These are phyloP conservation scores for Parascedosporium putredinis DNA, from an alignment of 2,329 filamentous ascomycete species.

Conservation along the genomic window DNA sequence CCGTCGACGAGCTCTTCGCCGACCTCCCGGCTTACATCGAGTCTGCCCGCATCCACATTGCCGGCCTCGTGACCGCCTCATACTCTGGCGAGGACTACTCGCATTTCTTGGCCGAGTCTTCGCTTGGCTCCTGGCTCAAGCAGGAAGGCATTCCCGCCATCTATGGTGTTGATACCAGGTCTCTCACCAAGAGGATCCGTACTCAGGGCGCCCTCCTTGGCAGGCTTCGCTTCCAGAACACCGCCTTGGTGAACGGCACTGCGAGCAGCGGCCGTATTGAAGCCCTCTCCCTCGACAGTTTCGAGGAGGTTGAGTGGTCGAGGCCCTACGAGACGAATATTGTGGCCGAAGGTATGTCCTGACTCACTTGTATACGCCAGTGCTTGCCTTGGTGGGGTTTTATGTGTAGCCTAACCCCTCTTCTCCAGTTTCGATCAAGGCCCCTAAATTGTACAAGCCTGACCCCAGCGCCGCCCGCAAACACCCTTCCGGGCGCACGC, in stretches of 20 bases:
- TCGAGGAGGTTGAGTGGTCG: constrained; percentile 76
- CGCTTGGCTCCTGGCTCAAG: constrained; percentile 89
- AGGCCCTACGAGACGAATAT: constrained; percentile 91
- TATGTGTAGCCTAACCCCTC: constrained; percentile 22
- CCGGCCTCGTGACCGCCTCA: constrained; percentile 79
- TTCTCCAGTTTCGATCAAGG: constrained; percentile 69
- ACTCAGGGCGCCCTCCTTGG: constrained; percentile 95
- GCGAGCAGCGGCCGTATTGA: constrained; percentile 17
- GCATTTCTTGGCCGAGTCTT: constrained; percentile 84
- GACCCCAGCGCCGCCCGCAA: constrained; percentile 60
- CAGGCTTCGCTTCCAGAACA: constrained; percentile 62
- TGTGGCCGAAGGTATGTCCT: constrained; percentile 80
- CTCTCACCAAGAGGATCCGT: constrained; percentile 87
- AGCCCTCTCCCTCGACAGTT: constrained; percentile 33
- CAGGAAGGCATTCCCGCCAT: constrained; percentile 91
- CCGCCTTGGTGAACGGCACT: constrained; percentile 27
- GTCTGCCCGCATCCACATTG: constrained; percentile 83
- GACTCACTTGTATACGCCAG: too few species aligned
- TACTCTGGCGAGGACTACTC: constrained; percentile 95
- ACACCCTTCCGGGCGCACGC: constrained; percentile 76
- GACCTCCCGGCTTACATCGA: constrained; percentile 91
- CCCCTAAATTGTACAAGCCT: constrained; percentile 77
- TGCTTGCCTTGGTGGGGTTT: background rate
- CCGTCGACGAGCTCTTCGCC: constrained; percentile 72
- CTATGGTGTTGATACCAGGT: constrained; percentile 87